Base-by-base conservation (phyloP, 1,139 yeast genomes). In the Diutina pseudorugosa region DNA sequence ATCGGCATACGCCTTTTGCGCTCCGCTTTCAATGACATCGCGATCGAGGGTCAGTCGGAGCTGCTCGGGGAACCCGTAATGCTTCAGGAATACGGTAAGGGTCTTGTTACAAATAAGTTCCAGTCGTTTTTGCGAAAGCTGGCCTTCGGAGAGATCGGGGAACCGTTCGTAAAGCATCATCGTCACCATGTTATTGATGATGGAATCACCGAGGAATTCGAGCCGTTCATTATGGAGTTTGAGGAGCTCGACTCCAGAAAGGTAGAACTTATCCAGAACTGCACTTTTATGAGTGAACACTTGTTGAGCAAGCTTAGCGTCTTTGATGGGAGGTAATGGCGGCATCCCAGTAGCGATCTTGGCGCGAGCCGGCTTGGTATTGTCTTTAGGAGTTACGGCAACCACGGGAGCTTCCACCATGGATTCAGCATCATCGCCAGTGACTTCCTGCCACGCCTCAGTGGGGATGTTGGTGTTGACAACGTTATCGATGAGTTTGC, bases 171-270 rank as follows among this genome's bases (percentile, higher is more conserved):
- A 89, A 19, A 89, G 73, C 51, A 89, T 74, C 56, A 79, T 71
- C 0, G 97, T 85, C 51, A 87, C 82, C 49, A 85, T 72, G 55
- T 79, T 79, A 62, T 90, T 88, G 57, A 93, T 71, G 19, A 90
- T 80, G 0, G 98, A 83, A 67, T 94, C 99, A 20, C 99, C 99
- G 47, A 90, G 69, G 63, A 90, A 94, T 67, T 94, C 99, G 43
- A 93, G 72, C 52, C 98, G 75, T 70, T 94, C 98, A 65, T 93
- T 90, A 62, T 90, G 93, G 2, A 82, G 69, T 51, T 76, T 72
- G 25, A 85, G 71, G 53, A 79, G 71, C 57, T 85, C 93, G 1
- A 71, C 67, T 52, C 75, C 78, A 11, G 79, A 71, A 52, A 85
- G 65, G 59, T 80, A 80, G 8, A 79, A 66, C 57, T 81, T 78